Conservation (phyloP, 2,329 filamentous ascomycete genomes). For the Claviceps sorghi region DNA sequence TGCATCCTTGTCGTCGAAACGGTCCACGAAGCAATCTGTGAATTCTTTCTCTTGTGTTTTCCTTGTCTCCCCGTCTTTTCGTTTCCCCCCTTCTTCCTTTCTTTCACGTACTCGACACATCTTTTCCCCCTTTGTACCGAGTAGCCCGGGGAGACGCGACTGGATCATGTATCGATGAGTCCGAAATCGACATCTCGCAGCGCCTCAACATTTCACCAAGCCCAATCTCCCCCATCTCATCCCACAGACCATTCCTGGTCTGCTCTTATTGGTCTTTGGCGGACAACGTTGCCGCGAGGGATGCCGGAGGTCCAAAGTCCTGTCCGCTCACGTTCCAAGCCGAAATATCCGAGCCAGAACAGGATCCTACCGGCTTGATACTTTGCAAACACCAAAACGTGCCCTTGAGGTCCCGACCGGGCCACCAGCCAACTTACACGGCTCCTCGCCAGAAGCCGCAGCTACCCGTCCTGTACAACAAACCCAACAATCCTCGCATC, state of each 20-base stretch:
- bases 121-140: neutral
- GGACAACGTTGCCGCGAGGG: neutral
- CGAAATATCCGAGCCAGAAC: neutral
- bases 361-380: neutral
- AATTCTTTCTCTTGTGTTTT: neutral
- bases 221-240: too few relatives aligned
- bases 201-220: neutral
- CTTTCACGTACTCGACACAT: too few relatives aligned
- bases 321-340: neutral
- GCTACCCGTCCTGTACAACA: neutral
- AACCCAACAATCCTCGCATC: neutral
- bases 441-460: neutral
- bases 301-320: neutral
- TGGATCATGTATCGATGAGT: neutral
- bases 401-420: neutral
- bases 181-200: neutral
- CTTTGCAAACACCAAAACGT: neutral
- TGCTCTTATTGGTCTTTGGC: neutral
- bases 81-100: neutral
- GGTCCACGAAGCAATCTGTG: neutral
- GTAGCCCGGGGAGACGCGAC: neutral
- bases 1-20: neutral
- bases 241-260: neutral
- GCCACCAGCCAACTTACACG: neutral
- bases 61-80: neutral